Base-by-base conservation (phyloP, 1,284 basidiomycete genomes). In the Puccinia hordei region DNA sequence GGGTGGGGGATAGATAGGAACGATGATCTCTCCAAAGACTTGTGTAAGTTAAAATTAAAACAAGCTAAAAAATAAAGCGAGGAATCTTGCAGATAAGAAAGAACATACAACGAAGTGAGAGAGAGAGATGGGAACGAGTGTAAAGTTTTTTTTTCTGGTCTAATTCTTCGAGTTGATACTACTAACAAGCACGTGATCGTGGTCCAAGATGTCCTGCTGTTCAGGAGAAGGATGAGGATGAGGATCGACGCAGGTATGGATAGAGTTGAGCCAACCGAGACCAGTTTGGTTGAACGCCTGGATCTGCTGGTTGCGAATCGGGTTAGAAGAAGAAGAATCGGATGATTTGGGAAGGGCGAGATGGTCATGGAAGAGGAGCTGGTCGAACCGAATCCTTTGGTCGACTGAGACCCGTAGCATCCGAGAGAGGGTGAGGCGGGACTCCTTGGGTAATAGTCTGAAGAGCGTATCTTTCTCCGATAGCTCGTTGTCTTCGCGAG, bases 281-380 rank as follows among this genome's bases (percentile, higher is more conserved):
- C 88, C 66, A 99, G 87, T 85, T 98, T 94, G n/a, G 93, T 92
- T 76, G 99, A 89, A 35, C 97, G 63, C 0, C 2, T 38, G 55
- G 65, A 24, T 33, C 12, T 33, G 53, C 10, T 15, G 35, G 46
- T 41, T 38, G 33, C 30, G 33, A n/a, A 41, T 57, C 13, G 33
- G 30, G 38, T 4, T 19, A 8, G 53, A 8, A 8, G 53, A 6
- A 8, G 53, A 6, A 19, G 19, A 27, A 15, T 13, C 12, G 49
- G 49, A n/a, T n/a, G n/a, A n/a, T n/a, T n/a, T n/a, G 38, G 19
- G 22, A 5, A 57, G 55, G 24, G 55, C 22, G 24, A n/a, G 55
- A n/a, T 2, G 55, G 24, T 57, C 22, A n/a, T 22, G 55, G 55
- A 69, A 69, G 44, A 66, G 59, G 22, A 46, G 63, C 75, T 63